Conservation (phyloP, 192 early-diverging fungal species). For the Spizellomyces punctatus region DNA sequence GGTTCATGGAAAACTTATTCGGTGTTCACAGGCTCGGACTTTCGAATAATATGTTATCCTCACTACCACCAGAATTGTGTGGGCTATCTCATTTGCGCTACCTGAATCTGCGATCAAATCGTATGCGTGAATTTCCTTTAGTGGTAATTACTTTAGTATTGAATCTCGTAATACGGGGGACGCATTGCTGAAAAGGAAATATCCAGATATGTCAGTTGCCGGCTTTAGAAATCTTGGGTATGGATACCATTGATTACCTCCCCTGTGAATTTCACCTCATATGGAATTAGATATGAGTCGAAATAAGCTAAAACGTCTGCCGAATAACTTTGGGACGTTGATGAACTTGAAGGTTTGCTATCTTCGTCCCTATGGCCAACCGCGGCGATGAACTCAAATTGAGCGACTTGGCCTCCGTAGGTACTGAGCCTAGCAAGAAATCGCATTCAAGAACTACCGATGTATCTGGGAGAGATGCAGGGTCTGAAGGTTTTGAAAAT, state of each 20-base stretch:
- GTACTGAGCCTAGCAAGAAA: constrained; percentile 43
- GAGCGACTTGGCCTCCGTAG: background rate
- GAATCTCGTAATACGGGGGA: background rate
- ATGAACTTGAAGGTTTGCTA: constrained; percentile 34
- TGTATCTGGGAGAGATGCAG: constrained; percentile 35
- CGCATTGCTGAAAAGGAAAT: too few relatives aligned
- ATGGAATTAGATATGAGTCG: constrained; percentile 37
- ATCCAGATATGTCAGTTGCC: constrained; percentile 31
- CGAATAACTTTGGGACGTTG: constrained; percentile 34
- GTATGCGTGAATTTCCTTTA: constrained; percentile 40
- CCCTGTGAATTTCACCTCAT: background rate
- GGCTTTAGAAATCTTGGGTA: constrained; percentile 40
- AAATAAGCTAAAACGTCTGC: constrained; percentile 45
- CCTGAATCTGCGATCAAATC: constrained; percentile 46
- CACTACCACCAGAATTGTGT: constrained; percentile 31
- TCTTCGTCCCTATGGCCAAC: background rate
- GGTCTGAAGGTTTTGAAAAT: constrained; percentile 42
- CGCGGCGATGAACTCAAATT: background rate
- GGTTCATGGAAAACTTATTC: background rate
- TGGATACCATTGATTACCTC: too few relatives aligned
- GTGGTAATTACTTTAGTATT: constrained; percentile 17
- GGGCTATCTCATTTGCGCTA: constrained; percentile 37
- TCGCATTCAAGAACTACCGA: constrained; percentile 34
- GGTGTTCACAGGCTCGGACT: constrained; percentile 37
- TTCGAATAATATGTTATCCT: constrained; percentile 39